A percentile compares a stretch with the other conserved stretches of the same genome.
Evolutionary conservation across 2,329 filamentous ascomycete species (phyloP).

Genomic region (Penicillium sp.): DNA sequence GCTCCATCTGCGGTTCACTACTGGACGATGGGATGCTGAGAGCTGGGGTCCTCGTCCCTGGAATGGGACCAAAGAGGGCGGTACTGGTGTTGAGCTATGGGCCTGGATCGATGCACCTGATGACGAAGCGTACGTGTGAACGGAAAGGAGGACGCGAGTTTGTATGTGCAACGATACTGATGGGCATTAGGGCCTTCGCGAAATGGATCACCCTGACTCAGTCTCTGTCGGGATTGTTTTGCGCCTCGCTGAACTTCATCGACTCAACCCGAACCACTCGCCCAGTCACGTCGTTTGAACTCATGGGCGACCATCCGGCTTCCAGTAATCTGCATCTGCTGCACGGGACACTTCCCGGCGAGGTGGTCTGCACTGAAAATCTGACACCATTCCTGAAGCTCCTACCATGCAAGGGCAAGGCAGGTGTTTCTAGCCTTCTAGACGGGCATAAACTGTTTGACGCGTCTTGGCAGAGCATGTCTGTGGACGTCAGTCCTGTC

Average conservation of each 20-base stretch:
- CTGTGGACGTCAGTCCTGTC: conserved; percentile 78
- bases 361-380: conserved; percentile 97
- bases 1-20: conserved; percentile 80
- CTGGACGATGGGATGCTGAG: conserved; percentile 91
- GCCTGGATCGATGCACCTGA: conserved; percentile 84
- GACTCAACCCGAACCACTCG: conserved; percentile 85
- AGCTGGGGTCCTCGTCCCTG: conserved; percentile 85
- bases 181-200: conserved; percentile 57
- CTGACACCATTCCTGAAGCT: conserved; percentile 91
- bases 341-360: conserved; percentile 82
- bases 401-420: conserved; percentile 92
- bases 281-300: conserved; percentile 78
- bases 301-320: conserved; percentile 63
- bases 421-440: conserved; percentile 83
- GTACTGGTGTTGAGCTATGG: conserved; percentile 94
- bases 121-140: conserved; percentile 57
- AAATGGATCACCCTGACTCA: conserved; percentile 90
- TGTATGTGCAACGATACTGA: too few relatives aligned
- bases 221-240: conserved; percentile 91
- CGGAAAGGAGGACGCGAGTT: too few relatives aligned
- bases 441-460: conserved; percentile 97
- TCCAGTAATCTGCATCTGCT: conserved; percentile 64
- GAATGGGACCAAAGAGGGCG: conserved; percentile 80
- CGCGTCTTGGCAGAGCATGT: conserved; percentile 96
- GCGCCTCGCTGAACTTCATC: conserved; percentile 95